Base-by-base conservation (phyloP, 176 grass and related monocot genomes). In the Avena sativa region DNA sequence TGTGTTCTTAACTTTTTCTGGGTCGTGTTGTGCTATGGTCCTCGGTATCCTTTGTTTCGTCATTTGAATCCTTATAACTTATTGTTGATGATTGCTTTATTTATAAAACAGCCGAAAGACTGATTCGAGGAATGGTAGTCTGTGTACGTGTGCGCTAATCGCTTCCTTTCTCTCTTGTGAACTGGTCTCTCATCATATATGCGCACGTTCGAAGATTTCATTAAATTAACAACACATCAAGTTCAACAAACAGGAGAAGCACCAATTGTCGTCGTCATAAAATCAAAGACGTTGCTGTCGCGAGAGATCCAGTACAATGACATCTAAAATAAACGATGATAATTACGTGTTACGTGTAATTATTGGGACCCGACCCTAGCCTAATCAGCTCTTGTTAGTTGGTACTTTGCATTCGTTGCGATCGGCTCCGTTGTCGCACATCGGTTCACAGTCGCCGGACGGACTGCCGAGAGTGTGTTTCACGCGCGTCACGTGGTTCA, bases 371-470 rank as follows among this genome's bases (percentile, higher is more conserved):
- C 46, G 23, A 9, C 73, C 73, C 46, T 53, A 1, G 73, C 48
- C 30, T 53, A 76, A 76, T 53, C 48, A 53, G 23, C 20, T 23
- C 46, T 23, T 13, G 10, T 78, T 79, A 16, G 78, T 79, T 79
- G 57, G 78, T 46, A 79, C 78, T 79, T 79, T 44, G 34, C 32
- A 36, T 57, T 79, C 78, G 14, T 15, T 38, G 12, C 12, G 20
- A 12, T 75, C 72, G 44, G 72, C 20, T 21, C 51, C 28, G 38
- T 38, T 6, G 51, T 48, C 2, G 71, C n/a, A n/a, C 32, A 38
- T 20, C 23, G 26, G 4, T 17, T 16, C 46, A 51, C 71, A 50
- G 10, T 20, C 67, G 15, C 47, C 63, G 63, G 26, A 32, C 63
- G 63, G 26, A 32, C 26, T 32, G 6, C 12, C 44, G 23, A 3